Evolutionary conservation across 176 grass and related monocot genomes (phyloP), one percentile per base, ranked within the genome.

Genomic region (Ampelocalamus luodianensis): DNA sequence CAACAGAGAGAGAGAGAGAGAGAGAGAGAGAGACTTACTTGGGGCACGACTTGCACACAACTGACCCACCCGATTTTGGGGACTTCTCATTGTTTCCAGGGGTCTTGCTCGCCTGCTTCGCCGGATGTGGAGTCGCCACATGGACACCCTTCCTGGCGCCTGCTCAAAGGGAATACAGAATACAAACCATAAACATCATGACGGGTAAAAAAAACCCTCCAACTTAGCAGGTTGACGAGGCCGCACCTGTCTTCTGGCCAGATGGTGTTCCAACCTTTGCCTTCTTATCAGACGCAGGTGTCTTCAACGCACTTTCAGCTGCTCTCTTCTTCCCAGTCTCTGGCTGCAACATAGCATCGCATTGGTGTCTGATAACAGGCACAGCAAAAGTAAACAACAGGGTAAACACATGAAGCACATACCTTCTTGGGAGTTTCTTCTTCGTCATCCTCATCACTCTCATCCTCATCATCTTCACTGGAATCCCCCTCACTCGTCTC

Each of bases 341-440:
- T 27, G 39, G 43, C 96, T 98, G 85, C 93, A 95, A 80, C 68
- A 65, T 42, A 77, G 39, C 42, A 55, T 71, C 1, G 3, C 1
- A 1, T 16, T 13, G 2, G 18, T 37, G 13, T 71, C 29, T 39
- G 58, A 17, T 64, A 85, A 74, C 11, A 86, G 79, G 79, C 3
- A 12, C 1, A 66, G 15, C 4, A 40, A 36, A 84, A 37, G 14
- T 27, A 27, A 12, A 12, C 24, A 81, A 43, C 6, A 65, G 7
- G 24, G 20, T 23, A 26, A 50, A 71, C 48, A 23, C 5, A 46
- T 45, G 5, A 71, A 32, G 26, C 4, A 8, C 46, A 54, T 75
- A 92, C 95, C 91, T 93, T 97, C 83, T 94, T 83, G 20, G 96
- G 96, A 72, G 96, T 95, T 46, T 87, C 88, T 71, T 98, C 91